Conservation (phyloP, 2,329 filamentous ascomycete species). For the Fusarium clavum region DNA sequence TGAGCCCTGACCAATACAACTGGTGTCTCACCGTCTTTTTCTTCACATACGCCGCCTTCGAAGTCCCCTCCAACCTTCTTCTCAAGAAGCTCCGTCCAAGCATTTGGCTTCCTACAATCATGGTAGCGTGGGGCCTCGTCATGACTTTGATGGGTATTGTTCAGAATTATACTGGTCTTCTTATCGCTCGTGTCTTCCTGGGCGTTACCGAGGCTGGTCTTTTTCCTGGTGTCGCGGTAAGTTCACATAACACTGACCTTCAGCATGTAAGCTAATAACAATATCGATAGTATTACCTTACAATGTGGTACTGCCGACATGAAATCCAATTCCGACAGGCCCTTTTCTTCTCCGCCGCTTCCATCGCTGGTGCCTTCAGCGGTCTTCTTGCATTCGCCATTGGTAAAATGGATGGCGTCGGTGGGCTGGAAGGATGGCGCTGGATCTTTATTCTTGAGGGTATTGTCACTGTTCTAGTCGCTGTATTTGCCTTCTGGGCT, state of each 20-base stretch:
- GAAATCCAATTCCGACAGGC: conserved; percentile 69
- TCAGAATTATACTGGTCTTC: conserved; percentile 59
- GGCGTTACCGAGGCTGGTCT: conserved; percentile 76
- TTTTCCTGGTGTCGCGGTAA: conserved; percentile 70
- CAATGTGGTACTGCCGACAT: conserved; percentile 69
- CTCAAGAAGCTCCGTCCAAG: conserved; percentile 80
- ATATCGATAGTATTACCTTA: conserved; percentile 60
- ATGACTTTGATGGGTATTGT: conserved; percentile 68
- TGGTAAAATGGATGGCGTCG: conserved; percentile 74
- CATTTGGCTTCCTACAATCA: conserved; percentile 80
- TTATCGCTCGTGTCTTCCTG: conserved; percentile 66
- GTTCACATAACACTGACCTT: conserved; percentile 1
- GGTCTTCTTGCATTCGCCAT: conserved; percentile 79
- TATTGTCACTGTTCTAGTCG: conserved; percentile 75
- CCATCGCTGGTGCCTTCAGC: conserved; percentile 81
- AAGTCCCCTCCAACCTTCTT: conserved; percentile 80
- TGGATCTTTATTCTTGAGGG: conserved; percentile 80
- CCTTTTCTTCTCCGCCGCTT: conserved; percentile 85
- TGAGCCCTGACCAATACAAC: conserved; percentile 78
- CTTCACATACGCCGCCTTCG: conserved; percentile 79
- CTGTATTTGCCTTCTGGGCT: conserved; percentile 74
- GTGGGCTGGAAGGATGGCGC: conserved; percentile 68
- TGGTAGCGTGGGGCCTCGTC: conserved; percentile 68
- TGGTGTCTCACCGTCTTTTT: conserved; percentile 79
- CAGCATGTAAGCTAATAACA: neutral